Conservation (phyloP, 768 basidiomycete species). For the Trametes elegans region DNA sequence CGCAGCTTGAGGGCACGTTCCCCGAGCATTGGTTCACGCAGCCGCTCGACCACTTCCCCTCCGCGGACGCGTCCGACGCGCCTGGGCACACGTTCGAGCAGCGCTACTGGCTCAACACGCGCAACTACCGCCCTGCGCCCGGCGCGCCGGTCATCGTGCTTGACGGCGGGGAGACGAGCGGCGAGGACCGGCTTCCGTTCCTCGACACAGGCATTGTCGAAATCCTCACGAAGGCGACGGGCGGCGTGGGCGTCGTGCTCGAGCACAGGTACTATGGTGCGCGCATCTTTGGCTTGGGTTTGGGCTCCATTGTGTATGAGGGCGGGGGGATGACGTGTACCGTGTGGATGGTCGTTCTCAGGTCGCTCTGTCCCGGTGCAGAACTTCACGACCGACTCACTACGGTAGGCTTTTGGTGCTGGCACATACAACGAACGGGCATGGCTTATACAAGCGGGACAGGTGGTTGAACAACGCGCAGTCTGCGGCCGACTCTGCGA, state of each 20-base stretch:
- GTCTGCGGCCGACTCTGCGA: slow-evolving; percentile 85
- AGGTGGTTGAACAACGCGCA: slow-evolving; percentile 92
- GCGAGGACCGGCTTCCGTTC: slow-evolving; percentile 55
- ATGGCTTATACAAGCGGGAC: slow-evolving; percentile 6
- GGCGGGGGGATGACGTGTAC: too few relatives aligned
- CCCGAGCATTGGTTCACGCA: slow-evolving; percentile 73
- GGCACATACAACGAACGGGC: not conserved
- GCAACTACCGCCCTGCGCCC: slow-evolving; percentile 68
- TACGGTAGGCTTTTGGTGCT: slow-evolving; percentile 55
- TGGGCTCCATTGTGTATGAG: not conserved
- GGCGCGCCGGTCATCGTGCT: slow-evolving; percentile 86
- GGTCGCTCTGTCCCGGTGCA: slow-evolving; percentile 73
- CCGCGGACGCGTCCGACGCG: slow-evolving; percentile 35
- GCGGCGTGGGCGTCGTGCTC: slow-evolving; percentile 87
- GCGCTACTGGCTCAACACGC: slow-evolving; percentile 88
- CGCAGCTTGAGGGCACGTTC: slow-evolving; percentile 40
- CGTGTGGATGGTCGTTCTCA: slow-evolving; percentile 26
- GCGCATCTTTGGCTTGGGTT: not conserved
- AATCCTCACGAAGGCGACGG: slow-evolving; percentile 78
- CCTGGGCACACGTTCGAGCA: slow-evolving; percentile 68
- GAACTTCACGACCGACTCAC: slow-evolving; percentile 78
- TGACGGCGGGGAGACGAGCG: slow-evolving; percentile 93
- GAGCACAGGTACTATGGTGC: slow-evolving; percentile 62
- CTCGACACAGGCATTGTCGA: slow-evolving; percentile 67
- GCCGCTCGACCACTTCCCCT: slow-evolving; percentile 85